Evolutionary conservation across 2,329 filamentous ascomycete species (phyloP).

Genomic region (Sarocladiaceae sp.): DNA sequence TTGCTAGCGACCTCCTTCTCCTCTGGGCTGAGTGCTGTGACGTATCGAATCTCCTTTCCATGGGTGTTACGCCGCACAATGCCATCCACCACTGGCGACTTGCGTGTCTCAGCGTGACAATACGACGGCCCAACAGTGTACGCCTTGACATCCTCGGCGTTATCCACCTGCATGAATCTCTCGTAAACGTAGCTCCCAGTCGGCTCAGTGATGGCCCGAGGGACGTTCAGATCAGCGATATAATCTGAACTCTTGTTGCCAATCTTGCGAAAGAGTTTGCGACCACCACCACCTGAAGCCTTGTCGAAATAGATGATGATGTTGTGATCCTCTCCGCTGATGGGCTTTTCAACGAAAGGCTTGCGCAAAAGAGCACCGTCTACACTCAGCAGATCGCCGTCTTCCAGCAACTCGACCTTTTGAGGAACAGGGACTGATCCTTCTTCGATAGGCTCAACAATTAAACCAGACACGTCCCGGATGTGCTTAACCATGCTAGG

Average conservation of each 20-base stretch:
- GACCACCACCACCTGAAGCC: constrained; percentile 78
- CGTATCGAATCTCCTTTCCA: constrained; percentile 93
- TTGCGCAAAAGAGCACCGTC: constrained; percentile 79
- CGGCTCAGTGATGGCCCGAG: constrained; percentile 74
- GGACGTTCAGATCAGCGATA: constrained; percentile 67
- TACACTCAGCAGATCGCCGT: constrained; percentile 80
- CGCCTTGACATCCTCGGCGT: constrained; percentile 96
- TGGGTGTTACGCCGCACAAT: constrained; percentile 94
- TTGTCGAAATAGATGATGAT: constrained; percentile 96
- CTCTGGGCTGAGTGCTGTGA: constrained; percentile 73
- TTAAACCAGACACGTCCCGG: constrained; percentile 72
- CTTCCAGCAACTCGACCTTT: constrained; percentile 79
- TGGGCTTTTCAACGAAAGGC: constrained; percentile 96
- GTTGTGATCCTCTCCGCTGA: constrained; percentile 98
- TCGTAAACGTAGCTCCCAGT: constrained; percentile 90
- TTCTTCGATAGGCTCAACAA: constrained; percentile 45
- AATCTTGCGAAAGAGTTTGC: constrained; percentile 91
- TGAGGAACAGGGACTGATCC: constrained; percentile 37
- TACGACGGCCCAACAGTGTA: constrained; percentile 92
- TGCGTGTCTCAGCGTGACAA: constrained; percentile 94
- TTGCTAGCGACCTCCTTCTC: constrained; percentile 83
- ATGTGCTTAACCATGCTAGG: constrained; percentile 75
- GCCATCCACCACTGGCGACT: constrained; percentile 94
- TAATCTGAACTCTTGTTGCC: constrained; percentile 99
- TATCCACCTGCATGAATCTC: constrained; percentile 93